Percentiles rank a stretch among this genome's conserved stretches.
phyloP scores from a whole-genome alignment of 805 yeast genomes.

The Candida adriatica region DNA sequence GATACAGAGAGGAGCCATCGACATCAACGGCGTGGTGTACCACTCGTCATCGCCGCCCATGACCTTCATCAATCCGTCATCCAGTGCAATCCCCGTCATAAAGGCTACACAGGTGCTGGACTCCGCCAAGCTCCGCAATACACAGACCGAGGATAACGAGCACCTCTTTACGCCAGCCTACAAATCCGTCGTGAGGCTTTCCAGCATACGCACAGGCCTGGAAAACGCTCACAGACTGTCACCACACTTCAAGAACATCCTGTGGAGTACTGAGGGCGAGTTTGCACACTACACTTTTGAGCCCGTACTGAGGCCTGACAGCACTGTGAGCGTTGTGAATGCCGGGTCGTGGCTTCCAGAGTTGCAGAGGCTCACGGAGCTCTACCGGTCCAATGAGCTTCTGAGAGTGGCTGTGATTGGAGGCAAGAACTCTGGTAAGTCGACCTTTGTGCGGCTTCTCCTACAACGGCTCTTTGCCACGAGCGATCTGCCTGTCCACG shows the following conservation, averaged over 20 bases:
- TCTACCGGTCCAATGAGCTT: slow-evolving; percentile 24
- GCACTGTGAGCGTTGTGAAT: slow-evolving; percentile 16
- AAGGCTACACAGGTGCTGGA: slow-evolving; percentile 34
- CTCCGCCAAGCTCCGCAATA: slow-evolving; percentile 24
- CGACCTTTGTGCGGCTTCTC: slow-evolving; percentile 55
- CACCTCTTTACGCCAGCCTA: slow-evolving; percentile 33
- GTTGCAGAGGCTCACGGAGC: slow-evolving; percentile 32
- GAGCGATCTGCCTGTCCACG: slow-evolving; percentile 30
- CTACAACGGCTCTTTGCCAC: slow-evolving; percentile 38
- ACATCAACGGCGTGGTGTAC: slow-evolving; percentile 33
- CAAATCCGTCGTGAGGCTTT: slow-evolving; percentile 36
- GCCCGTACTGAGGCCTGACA: slow-evolving; percentile 24
- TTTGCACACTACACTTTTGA: slow-evolving; percentile 34
- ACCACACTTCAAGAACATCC: slow-evolving; percentile 38
- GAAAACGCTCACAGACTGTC: slow-evolving; percentile 35
- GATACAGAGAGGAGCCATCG: slow-evolving; percentile 41
- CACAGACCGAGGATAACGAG: slow-evolving; percentile 27
- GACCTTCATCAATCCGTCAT: slow-evolving; percentile 30
- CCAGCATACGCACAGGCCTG: slow-evolving; percentile 35
- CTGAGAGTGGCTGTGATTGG: slow-evolving; percentile 32
- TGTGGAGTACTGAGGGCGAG: slow-evolving; percentile 25
- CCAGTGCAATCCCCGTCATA: slow-evolving; percentile 36
- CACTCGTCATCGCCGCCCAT: slow-evolving; percentile 24
- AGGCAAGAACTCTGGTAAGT: slow-evolving; percentile 76
- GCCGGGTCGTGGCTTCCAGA: slow-evolving; percentile 30